Percentiles rank a stretch among this genome's conserved stretches.
Conservation (phyloP, 768 basidiomycete species). For the Rhodotorula kratochvilovae region DNA sequence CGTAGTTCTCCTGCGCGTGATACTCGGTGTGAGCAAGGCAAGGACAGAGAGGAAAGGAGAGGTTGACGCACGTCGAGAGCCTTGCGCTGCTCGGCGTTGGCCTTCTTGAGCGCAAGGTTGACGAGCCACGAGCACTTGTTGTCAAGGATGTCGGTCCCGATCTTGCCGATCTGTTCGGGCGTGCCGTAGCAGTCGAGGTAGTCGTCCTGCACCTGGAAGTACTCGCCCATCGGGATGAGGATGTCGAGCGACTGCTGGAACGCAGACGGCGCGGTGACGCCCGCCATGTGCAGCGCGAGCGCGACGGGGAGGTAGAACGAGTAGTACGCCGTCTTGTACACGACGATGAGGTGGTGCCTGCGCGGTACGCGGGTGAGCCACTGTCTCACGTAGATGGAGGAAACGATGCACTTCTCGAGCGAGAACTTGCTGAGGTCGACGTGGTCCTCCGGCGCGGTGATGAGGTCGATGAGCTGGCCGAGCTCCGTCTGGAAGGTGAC, state of each 20-base stretch:
- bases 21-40: constrained; percentile 22
- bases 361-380: no score
- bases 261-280: constrained; percentile 53
- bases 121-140: constrained; percentile 98
- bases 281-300: constrained; percentile 73
- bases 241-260: constrained; percentile 74
- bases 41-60: no score
- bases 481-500: constrained; percentile 84
- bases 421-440: constrained; percentile 87
- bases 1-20: constrained; percentile 64
- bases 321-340: constrained; percentile 97
- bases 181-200: constrained; percentile 87
- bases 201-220: constrained; percentile 98
- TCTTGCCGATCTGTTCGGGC: constrained; percentile 88
- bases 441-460: constrained; percentile 85
- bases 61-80: constrained; percentile 50
- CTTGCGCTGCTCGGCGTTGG: constrained; percentile 51
- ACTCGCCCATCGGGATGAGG: constrained; percentile 87
- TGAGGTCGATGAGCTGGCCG: constrained; percentile 90
- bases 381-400: no score
- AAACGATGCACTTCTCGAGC: constrained; percentile 61
- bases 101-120: constrained; percentile 68
- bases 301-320: constrained; percentile 99
- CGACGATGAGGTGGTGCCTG: constrained; percentile 85
- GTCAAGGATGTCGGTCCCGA: constrained; percentile 96